Conservation (phyloP, 2,329 filamentous ascomycete genomes). For the Ustilaginoidea virens region DNA sequence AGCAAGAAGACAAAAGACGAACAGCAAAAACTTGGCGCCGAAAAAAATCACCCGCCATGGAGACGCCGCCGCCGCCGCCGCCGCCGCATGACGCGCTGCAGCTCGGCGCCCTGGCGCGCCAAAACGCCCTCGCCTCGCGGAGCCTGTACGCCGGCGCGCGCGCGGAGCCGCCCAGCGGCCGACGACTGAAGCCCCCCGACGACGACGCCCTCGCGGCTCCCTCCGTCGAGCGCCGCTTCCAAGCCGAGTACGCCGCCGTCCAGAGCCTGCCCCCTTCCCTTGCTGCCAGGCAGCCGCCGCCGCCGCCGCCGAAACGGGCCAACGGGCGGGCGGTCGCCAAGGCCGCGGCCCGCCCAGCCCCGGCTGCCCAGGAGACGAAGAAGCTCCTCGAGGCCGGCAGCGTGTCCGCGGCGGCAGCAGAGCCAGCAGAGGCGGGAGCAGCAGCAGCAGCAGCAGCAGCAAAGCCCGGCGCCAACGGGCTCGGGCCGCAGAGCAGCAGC, state of each 20-base stretch:
- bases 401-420: conserved; percentile 7
- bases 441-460: background rate
- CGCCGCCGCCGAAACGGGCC: too few species aligned
- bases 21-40: background rate
- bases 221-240: conserved; percentile 34
- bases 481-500: conserved; percentile 12
- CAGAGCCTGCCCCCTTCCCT: conserved; percentile 63
- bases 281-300: conserved; percentile 59
- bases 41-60: conserved; percentile 12
- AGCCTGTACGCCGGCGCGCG: conserved; percentile 15
- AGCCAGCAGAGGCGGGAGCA: too few species aligned
- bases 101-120: conserved; percentile 18
- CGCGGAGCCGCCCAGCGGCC: conserved; percentile 12
- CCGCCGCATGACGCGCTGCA: conserved; percentile 16
- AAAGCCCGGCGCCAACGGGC: background rate
- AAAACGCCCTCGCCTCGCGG: conserved; percentile 19
- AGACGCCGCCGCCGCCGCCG: conserved; percentile 15
- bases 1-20: too few species aligned
- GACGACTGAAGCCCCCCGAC: too few species aligned
- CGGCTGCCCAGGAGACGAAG: conserved; percentile 29
- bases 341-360: conserved; percentile 17
- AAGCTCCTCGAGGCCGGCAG: conserved; percentile 24
- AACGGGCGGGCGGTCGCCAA: background rate
- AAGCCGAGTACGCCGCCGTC: conserved; percentile 63
- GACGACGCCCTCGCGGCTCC: conserved; percentile 19